Base-by-base conservation (phyloP, 2,329 filamentous ascomycete species). In the Phaeosphaeria sp. region DNA sequence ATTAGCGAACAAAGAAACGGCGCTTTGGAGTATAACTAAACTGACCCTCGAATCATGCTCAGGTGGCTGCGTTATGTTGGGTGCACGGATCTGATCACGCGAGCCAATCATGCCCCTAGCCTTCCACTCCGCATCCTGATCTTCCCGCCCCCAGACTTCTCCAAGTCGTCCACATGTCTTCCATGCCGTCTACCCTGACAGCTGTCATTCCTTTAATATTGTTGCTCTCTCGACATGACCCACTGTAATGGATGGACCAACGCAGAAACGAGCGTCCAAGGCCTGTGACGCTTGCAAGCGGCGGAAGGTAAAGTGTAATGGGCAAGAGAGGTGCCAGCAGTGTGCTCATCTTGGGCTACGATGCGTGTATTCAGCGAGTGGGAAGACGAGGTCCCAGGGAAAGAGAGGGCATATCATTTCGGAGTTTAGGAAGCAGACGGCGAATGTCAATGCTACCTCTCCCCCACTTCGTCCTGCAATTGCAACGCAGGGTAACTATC, bases 271-370 rank as follows among this genome's bases (percentile, higher is more conserved):
- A 64, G 72, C 74, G 25, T 73, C 72, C 30, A 76, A 75, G 63
- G 80, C 81, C n/a, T 82, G 81, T 60, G 79, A 82, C 58, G 76
- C 79, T 6, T 83, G 80, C 67, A 80, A 79, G 51, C 66, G 78
- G 2, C 76, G 81, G 17, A 82, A 82, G 59, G 79, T 82, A 17
- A 77, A 77, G 54, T 82, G 81, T 65, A 82, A 82, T 62, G 80
- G 81, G 30, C 71, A 79, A 54, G 69, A 77, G 23, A 71, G 76
- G 44, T 84, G 82, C 64, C 72, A 75, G 56, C 73, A 76, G 49
- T 75, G 73, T 58, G 67, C 64, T 23, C 73, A 76, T 56, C 74
- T 82, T 46, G 78, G 79, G 30, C 65, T 84, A n/a, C 69, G 64
- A 27, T 84, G 82, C 65, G 73, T 79, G 2, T 83, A 82, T 64